Base-by-base conservation (phyloP, 2,329 filamentous ascomycete species). In the Fusarium udum region DNA sequence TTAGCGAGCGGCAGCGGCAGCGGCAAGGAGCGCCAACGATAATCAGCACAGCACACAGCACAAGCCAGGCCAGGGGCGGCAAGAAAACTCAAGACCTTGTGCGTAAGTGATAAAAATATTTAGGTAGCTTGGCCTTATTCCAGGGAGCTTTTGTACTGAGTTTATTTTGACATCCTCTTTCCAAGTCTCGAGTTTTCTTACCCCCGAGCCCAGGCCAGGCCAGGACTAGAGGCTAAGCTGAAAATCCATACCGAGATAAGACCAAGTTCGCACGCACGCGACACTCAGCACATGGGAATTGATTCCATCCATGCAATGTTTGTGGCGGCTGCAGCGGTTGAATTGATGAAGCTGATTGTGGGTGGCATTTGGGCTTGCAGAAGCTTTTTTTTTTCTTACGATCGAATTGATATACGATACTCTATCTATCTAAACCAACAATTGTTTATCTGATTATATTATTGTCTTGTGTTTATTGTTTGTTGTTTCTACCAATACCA, bases 1-100 rank as follows among this genome's bases (percentile, higher is more conserved):
- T 55, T 71, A 75, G 72, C 65, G 72, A 73, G 73, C 73, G 73
- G 73, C 73, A 74, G 65, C 61, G 55, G 59, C 55, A 64, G 48
- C 53, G 63, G 64, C 26, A 67, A 36, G 40, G 36, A 55, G 63
- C 59, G 60, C 59, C 71, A 69, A 71, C 45, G 24, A 62, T 36
- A 60, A 43, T 32, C 45, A 40, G 34, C 70, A 51, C 52, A 52
- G 48, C 31, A 52, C 31, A 52, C 28, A 24, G 22, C 22, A 40
- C 37, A 22, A 22, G 37, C 37, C 37, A 40, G 37, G 13, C 20
- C 11, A 34, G 37, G 37, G 18, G 37, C 13, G 5, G 20, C 8
- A 42, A 42, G 39, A 42, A 42, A 42, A 42, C 39, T 40, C 6
- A 13, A 9, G 37, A 40, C 7, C 7, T 8, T 14, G 20, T 1